Percentiles rank a stretch among this genome's conserved stretches.
These are phyloP conservation scores for Takashimella tepidaria DNA, from an alignment of 1,284 basidiomycete species.

Conservation along the genomic window DNA sequence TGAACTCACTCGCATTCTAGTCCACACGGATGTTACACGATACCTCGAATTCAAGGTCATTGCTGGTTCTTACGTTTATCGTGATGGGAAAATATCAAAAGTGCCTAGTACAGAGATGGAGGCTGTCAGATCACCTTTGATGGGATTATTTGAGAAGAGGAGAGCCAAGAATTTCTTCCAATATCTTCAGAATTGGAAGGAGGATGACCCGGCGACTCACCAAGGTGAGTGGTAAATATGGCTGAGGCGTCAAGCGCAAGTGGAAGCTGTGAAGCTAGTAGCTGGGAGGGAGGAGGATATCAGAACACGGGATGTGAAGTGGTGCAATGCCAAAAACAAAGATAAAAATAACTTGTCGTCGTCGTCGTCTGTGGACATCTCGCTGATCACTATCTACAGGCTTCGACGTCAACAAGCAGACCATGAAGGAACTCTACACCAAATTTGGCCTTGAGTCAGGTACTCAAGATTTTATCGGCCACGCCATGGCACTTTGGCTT, in stretches of 20 bases:
- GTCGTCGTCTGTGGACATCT: not conserved
- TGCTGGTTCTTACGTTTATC: slow-evolving; percentile 95
- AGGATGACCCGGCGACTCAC: slow-evolving; percentile 89
- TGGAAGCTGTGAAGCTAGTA: slow-evolving; percentile 4
- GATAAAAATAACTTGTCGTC: too few species aligned
- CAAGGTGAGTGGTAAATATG: too few species aligned
- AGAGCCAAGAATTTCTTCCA: slow-evolving; percentile 98
- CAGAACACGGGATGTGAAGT: too few species aligned
- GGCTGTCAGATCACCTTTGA: slow-evolving; percentile 87
- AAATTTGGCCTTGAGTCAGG: slow-evolving; percentile 96
- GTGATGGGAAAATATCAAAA: slow-evolving; percentile 95
- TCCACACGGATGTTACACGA: slow-evolving; percentile 97
- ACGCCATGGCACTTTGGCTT: slow-evolving; percentile 97
- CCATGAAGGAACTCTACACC: slow-evolving; percentile 89
- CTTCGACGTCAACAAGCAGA: slow-evolving; percentile 75
- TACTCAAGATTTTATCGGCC: slow-evolving; percentile 98
- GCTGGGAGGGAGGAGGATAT: too few species aligned
- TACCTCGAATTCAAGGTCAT: slow-evolving; percentile 99
- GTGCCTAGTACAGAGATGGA: slow-evolving; percentile 98
- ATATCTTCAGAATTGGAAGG: slow-evolving; percentile 93
- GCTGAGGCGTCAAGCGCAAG: too few species aligned
- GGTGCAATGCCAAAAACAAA: too few species aligned
- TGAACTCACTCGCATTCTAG: slow-evolving; percentile 95
- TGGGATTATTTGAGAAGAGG: slow-evolving; percentile 98
- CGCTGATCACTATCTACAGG: slow-evolving; percentile 52